Evolutionary conservation across 139 green algal genomes (phyloP), one percentile per base, ranked within the genome.

Genomic region (Chlamydomonas schloesseri): DNA sequence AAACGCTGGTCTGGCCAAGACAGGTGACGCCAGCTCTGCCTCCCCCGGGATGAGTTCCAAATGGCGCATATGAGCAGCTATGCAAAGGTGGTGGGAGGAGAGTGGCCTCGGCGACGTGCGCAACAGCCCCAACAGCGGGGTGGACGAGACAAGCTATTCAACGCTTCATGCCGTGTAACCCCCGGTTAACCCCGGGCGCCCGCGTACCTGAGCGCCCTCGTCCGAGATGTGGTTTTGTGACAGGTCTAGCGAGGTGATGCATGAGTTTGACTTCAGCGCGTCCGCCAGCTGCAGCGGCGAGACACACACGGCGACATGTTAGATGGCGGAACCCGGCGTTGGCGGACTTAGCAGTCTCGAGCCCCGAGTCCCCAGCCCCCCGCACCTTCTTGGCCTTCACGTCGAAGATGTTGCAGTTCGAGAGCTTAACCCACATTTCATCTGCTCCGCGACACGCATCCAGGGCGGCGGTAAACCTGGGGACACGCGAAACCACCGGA

Each of bases 161-260:
- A n/a, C n/a, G n/a, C n/a, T n/a, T n/a, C 42, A 50, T 8, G 42
- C 42, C 5, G 42, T 8, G 5, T 50, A 50, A 50, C 42, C 8
- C 42, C 42, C 42, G 42, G 6, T 50, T 50, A 50, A 50, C 42
- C 42, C 6, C 42, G 55, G 21, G 8, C 55, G 18, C 55, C 62
- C 21, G 62, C 88, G 67, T 29, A 94, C 91, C 91, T 90, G 69
- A 2, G 89, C 92, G 31, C 92, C 94, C 21, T 94, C 91, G 31
- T 94, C 89, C 5, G 85, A 83, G 37, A 96, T 90, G 60, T 88
- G 87, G 77, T 96, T 96, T n/a, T 71, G 47, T 0, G 90, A 92
- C 36, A 96, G 85, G 75, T 96, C 90, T 0, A 96, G 31, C 0
- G 87, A 93, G 0, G 94, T 95, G 58, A 95, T 81, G 42, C 81